Evolutionary conservation across 1,139 yeast genomes (phyloP).

Genomic region (Arxiozyma slooffiae): DNA sequence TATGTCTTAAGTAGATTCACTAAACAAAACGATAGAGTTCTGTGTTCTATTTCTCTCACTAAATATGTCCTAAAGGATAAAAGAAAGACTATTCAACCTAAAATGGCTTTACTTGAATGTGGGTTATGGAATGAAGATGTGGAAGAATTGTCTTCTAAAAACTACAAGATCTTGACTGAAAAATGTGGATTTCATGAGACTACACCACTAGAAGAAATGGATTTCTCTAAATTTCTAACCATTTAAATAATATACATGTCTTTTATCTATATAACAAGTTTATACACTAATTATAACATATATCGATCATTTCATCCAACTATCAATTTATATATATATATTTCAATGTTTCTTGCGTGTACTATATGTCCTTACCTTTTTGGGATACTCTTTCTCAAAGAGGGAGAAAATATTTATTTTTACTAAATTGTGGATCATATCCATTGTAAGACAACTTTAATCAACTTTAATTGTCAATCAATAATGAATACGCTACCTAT

Average conservation of each 20-base stretch:
- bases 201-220: conserved; percentile 16
- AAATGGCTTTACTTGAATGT: conserved; percentile 44
- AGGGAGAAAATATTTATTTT: too few relatives aligned
- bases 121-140: conserved; percentile 50
- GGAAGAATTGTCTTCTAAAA: conserved; percentile 35
- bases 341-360: too few relatives aligned
- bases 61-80: conserved; percentile 74
- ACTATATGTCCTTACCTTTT: too few relatives aligned
- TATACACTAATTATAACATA: too few relatives aligned
- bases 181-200: conserved; percentile 28
- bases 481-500: too few relatives aligned
- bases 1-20: conserved; percentile 51
- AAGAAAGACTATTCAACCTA: conserved; percentile 61
- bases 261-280: neutral
- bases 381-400: too few relatives aligned
- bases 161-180: conserved; percentile 26
- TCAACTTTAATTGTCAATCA: too few relatives aligned
- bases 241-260: conserved; percentile 6
- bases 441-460: too few relatives aligned
- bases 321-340: too few relatives aligned
- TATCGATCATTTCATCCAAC: too few relatives aligned
- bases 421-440: too few relatives aligned
- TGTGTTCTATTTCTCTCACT: conserved; percentile 58
- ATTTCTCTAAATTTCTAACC: neutral
- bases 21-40: conserved; percentile 32